A percentile compares a stretch with the other conserved stretches of the same genome.
phyloP scores from a whole-genome alignment of 208 protist species.

The Strigomonas galati region DNA sequence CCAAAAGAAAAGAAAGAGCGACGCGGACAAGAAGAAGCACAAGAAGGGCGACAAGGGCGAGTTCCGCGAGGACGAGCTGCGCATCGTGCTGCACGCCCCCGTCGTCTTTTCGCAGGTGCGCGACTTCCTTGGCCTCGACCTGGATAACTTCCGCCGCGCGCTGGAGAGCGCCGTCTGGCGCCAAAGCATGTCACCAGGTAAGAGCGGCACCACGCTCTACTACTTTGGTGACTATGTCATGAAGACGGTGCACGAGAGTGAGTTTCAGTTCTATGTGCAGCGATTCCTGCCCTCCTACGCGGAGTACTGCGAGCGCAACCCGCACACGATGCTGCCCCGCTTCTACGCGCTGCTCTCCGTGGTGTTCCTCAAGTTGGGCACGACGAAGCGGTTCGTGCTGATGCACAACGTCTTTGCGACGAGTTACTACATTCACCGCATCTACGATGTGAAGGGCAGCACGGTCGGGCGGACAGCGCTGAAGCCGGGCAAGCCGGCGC shows the following conservation, averaged over 20 bases:
- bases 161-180: slow-evolving; percentile 54
- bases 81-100: slow-evolving; percentile 63
- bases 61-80: slow-evolving; percentile 63
- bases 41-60: slow-evolving; percentile 26
- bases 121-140: slow-evolving; percentile 58
- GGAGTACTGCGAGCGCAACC: slow-evolving; percentile 76
- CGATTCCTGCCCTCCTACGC: slow-evolving; percentile 72
- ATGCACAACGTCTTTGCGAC: slow-evolving; percentile 93
- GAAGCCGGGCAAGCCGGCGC: slow-evolving; percentile 42
- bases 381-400: slow-evolving; percentile 75
- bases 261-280: slow-evolving; percentile 68
- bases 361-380: slow-evolving; percentile 43
- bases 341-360: slow-evolving; percentile 85
- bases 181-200: slow-evolving; percentile 75
- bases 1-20: background rate
- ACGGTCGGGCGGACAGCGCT: slow-evolving; percentile 67
- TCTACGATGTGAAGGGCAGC: slow-evolving; percentile 92
- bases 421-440: slow-evolving; percentile 83
- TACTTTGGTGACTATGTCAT: slow-evolving; percentile 90
- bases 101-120: slow-evolving; percentile 81
- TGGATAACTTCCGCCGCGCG: slow-evolving; percentile 40
- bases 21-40: slow-evolving; percentile 19
- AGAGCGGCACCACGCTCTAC: slow-evolving; percentile 79
- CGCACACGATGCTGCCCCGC: slow-evolving; percentile 78
- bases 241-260: slow-evolving; percentile 80